Evolutionary conservation across 306 rosid species (phyloP).

Genomic region (Malus domestica): ASM211411v1 NC_041793.1:46791501-46792000

Average conservation of each 20-base stretch:
- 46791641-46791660: neutral
- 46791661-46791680: constrained; percentile 4
- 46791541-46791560: neutral
- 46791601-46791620: neutral
- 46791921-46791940: neutral
- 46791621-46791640: neutral
- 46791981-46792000: too few relatives aligned
- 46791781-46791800: neutral
- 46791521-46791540: neutral
- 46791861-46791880: neutral
- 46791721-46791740: neutral
- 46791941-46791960: neutral
- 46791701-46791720: neutral
- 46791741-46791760: neutral
- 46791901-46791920: neutral
- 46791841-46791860: neutral
- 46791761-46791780: neutral
- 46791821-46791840: too few relatives aligned
- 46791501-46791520: too few relatives aligned
- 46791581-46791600: too few relatives aligned
- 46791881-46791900: neutral
- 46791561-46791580: neutral
- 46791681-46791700: neutral
- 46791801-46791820: too few relatives aligned
- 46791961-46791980: too few relatives aligned